A percentile compares a stretch with the other conserved stretches of the same genome.
phyloP scores from a whole-genome alignment of 1,284 basidiomycete species.

The Ceratobasidium sp. region DNA sequence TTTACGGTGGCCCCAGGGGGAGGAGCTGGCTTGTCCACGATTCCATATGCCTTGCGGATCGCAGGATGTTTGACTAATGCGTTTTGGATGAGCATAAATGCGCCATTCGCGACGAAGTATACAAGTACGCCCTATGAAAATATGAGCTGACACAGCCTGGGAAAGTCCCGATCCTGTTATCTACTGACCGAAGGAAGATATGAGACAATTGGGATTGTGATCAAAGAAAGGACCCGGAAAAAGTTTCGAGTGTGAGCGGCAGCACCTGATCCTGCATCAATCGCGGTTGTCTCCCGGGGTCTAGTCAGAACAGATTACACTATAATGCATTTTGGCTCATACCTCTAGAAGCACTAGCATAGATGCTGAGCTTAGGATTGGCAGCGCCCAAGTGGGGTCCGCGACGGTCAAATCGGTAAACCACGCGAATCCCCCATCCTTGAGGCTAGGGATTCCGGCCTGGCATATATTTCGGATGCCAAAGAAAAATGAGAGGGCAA shows the following conservation, averaged over 20 bases:
- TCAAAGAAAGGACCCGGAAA: conserved; percentile 67
- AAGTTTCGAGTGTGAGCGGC: conserved; percentile 76
- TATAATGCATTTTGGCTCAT: conserved; percentile 47
- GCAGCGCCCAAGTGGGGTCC: conserved; percentile 83
- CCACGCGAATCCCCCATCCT: conserved; percentile 77
- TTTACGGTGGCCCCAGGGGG: conserved; percentile 24
- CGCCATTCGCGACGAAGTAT: conserved; percentile 58
- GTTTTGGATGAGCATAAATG: conserved; percentile 51
- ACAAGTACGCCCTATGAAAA: conserved; percentile 63
- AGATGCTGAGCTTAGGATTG: conserved; percentile 64
- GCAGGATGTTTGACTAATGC: conserved; percentile 36
- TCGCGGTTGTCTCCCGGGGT: conserved; percentile 50
- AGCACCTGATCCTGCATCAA: conserved; percentile 58
- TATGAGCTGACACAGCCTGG: background rate
- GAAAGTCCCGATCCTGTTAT: background rate
- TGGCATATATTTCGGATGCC: conserved; percentile 76
- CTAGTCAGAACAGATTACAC: conserved; percentile 56
- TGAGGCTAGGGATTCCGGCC: conserved; percentile 74
- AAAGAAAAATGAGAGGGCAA: conserved; percentile 88
- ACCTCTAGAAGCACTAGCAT: conserved; percentile 79
- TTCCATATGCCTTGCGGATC: conserved; percentile 29
- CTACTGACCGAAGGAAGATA: conserved; percentile 46
- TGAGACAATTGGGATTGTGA: conserved; percentile 62
- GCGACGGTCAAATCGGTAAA: conserved; percentile 78
- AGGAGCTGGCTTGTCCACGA: conserved; percentile 35